These are phyloP conservation scores for Volvox africanus DNA, from an alignment of 139 green algal species.

Conservation along the genomic window DNA sequence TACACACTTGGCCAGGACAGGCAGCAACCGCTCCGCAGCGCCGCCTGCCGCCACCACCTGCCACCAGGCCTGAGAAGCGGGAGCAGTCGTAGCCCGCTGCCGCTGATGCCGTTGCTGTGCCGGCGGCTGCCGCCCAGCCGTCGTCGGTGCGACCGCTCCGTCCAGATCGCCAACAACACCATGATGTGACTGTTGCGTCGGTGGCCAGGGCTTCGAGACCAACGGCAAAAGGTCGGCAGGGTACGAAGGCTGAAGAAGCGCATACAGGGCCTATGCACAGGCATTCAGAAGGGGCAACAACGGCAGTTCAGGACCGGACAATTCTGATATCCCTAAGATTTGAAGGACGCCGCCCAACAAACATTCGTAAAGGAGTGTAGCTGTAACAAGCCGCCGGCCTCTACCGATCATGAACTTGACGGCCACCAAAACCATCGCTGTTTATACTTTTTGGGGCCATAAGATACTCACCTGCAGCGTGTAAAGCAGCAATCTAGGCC, in stretches of 20 bases:
- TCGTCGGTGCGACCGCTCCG: background rate
- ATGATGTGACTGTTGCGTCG: background rate
- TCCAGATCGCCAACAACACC: background rate
- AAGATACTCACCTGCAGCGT: conserved; percentile 56
- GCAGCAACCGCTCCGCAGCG: conserved; percentile 32
- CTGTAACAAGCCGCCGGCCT: too few species aligned
- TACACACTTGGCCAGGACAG: conserved; percentile 41
- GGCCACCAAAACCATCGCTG: too few species aligned
- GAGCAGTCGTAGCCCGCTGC: background rate
- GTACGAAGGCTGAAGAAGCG: conserved; percentile 65
- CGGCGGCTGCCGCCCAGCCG: conserved; percentile 1
- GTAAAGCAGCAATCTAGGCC: conserved; percentile 66
- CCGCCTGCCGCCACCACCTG: conserved; percentile 25
- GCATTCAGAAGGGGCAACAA: background rate
- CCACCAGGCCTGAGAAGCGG: conserved; percentile 24
- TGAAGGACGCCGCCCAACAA: too few species aligned
- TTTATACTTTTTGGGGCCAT: too few species aligned
- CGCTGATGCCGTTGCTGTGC: too few species aligned
- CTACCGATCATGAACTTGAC: too few species aligned
- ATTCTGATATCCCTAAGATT: too few species aligned
- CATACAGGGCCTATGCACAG: conserved; percentile 58
- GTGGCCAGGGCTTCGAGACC: background rate
- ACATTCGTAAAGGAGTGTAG: too few species aligned
- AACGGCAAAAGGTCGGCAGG: conserved; percentile 37
- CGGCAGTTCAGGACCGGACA: too few species aligned